Evolutionary conservation across 768 basidiomycete species (phyloP).

Genomic region (Boletus subparvulus): DNA sequence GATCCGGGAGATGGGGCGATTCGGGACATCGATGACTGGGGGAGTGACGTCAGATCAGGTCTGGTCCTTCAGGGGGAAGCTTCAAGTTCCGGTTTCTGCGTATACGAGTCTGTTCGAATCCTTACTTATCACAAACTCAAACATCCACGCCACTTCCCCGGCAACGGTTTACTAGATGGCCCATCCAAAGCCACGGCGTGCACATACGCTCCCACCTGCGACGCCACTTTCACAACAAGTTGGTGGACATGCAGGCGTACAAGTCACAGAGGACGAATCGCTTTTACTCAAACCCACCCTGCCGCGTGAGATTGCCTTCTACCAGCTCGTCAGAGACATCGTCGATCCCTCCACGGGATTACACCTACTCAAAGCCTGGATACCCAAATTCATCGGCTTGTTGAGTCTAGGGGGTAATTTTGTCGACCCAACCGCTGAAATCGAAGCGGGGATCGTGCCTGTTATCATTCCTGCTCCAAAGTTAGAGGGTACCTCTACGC

Average conservation of each 20-base stretch:
- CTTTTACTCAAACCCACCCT: constrained; percentile 81
- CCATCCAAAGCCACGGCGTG: constrained; percentile 6
- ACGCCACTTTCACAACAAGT: constrained; percentile 60
- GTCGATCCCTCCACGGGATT: constrained; percentile 26
- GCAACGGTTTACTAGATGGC: background rate
- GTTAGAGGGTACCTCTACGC: constrained; percentile 47
- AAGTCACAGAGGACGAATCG: constrained; percentile 66
- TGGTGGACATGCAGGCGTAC: constrained; percentile 78
- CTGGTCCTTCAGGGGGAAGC: no score
- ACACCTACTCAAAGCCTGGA: constrained; percentile 48
- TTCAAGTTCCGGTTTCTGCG: no score
- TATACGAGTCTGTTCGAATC: no score
- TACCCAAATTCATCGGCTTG: constrained; percentile 79
- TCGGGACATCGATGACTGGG: no score
- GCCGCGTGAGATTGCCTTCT: constrained; percentile 67
- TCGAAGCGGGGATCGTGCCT: constrained; percentile 4
- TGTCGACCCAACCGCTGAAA: constrained; percentile 11
- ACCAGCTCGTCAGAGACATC: constrained; percentile 46
- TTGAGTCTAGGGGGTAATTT: constrained; percentile 63
- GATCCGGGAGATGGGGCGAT: no score
- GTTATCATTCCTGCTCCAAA: constrained; percentile 26
- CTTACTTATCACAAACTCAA: background rate
- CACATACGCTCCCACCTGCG: constrained; percentile 22
- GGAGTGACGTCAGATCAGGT: no score
- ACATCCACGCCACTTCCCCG: background rate